Percentiles rank a stretch among this genome's conserved stretches.
Evolutionary conservation across 2,329 filamentous ascomycete species (phyloP).

Genomic region (Phyllosticta citriasiana): DNA sequence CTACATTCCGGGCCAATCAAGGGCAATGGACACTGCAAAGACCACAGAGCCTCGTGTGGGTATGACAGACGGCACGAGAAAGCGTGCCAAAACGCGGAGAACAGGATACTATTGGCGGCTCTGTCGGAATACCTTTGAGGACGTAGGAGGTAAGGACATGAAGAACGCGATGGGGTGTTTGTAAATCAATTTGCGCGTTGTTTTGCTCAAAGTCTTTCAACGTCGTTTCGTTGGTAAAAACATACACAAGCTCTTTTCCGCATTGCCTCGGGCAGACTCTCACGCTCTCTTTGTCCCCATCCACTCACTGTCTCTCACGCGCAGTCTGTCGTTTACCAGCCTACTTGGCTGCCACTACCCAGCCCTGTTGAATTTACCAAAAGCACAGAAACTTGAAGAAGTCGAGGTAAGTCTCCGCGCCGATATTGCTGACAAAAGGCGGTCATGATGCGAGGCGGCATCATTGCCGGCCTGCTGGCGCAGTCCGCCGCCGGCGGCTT

Average conservation of each 20-base stretch:
- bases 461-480: neutral
- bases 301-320: neutral
- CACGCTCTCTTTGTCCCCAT: neutral
- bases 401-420: neutral
- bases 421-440: neutral
- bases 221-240: neutral
- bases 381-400: neutral
- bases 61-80: neutral
- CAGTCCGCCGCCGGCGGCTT: neutral
- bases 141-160: neutral
- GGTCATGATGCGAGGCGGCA: neutral
- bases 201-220: neutral
- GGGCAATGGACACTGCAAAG: neutral
- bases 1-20: neutral
- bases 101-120: neutral
- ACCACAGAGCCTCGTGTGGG: neutral
- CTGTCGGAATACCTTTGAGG: neutral
- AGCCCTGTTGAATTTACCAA: neutral
- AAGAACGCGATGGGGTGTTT: neutral
- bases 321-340: neutral
- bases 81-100: neutral
- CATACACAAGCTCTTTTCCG: neutral
- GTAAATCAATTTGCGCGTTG: neutral
- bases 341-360: neutral
- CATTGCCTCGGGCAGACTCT: neutral